Conservation (phyloP, 2,329 filamentous ascomycete species). For the Trichoderma atrobrunneum region DNA sequence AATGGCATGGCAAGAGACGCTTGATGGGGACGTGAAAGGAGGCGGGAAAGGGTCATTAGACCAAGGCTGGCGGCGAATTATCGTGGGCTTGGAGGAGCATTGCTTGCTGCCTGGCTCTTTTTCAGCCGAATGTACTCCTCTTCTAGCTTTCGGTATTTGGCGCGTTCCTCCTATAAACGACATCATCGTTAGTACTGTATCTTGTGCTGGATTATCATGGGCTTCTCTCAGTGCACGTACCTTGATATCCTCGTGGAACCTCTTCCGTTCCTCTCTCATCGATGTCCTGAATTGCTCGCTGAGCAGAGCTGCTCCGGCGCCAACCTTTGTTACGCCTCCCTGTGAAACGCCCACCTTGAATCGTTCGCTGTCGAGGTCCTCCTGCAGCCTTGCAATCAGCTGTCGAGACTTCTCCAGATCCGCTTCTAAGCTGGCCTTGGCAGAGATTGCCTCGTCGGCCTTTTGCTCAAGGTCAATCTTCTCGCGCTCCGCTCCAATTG, state of each 20-base stretch:
- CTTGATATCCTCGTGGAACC: conserved; percentile 54
- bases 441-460: conserved; percentile 31
- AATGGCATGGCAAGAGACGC: conserved; percentile 6
- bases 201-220: not conserved
- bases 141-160: conserved; percentile 46
- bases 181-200: not conserved
- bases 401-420: conserved; percentile 40
- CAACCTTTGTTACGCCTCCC: conserved; percentile 33
- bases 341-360: conserved; percentile 42
- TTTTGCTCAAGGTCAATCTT: conserved; percentile 45
- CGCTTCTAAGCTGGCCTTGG: conserved; percentile 39
- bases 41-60: not conserved
- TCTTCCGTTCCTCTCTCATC: conserved; percentile 57
- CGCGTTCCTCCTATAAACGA: conserved; percentile 49
- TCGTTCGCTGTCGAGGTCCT: conserved; percentile 51
- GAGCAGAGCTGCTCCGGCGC: conserved; percentile 49
- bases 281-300: conserved; percentile 56
- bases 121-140: conserved; percentile 48
- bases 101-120: conserved; percentile 42
- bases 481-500: conserved; percentile 49
- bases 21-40: not conserved
- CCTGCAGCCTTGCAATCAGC: conserved; percentile 43
- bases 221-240: conserved; percentile 33
- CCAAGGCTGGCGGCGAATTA: conserved; percentile 13
- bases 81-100: conserved; percentile 43